phyloP scores from a whole-genome alignment of 441 rosid genomes.

The Gossypium davidsonii region DNA sequence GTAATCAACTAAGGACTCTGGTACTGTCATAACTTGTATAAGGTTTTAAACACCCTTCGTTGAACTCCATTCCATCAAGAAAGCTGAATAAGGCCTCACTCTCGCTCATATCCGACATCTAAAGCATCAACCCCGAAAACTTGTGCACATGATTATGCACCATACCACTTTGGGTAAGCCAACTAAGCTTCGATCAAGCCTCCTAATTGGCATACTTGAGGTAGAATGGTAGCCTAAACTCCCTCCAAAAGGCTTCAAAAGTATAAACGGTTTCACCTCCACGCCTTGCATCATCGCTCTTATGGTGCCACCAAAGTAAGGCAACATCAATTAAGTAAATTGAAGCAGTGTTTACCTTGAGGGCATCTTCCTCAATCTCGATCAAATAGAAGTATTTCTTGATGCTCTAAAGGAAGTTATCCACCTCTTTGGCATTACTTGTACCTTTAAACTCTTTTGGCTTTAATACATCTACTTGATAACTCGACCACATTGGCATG shows the following conservation, averaged over 20 bases:
- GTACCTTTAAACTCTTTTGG: too few relatives aligned
- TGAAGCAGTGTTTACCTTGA: too few relatives aligned
- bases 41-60: background rate
- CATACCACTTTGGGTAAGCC: background rate
- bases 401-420: too few relatives aligned
- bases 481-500: too few relatives aligned
- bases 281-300: background rate
- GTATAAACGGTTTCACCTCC: background rate
- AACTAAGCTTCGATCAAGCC: background rate
- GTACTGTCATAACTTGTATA: background rate
- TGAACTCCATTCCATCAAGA: background rate
- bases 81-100: background rate
- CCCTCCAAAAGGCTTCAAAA: background rate
- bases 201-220: background rate
- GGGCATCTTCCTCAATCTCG: too few relatives aligned
- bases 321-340: too few relatives aligned
- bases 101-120: background rate
- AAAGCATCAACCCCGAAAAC: background rate
- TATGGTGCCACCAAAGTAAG: background rate
- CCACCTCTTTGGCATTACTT: too few relatives aligned
- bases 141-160: background rate
- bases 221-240: background rate
- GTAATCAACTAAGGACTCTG: background rate
- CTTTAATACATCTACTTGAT: too few relatives aligned
- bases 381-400: too few relatives aligned